Conservation (phyloP, 2,329 filamentous ascomycete genomes). For the Fusarium liriodendri region DNA sequence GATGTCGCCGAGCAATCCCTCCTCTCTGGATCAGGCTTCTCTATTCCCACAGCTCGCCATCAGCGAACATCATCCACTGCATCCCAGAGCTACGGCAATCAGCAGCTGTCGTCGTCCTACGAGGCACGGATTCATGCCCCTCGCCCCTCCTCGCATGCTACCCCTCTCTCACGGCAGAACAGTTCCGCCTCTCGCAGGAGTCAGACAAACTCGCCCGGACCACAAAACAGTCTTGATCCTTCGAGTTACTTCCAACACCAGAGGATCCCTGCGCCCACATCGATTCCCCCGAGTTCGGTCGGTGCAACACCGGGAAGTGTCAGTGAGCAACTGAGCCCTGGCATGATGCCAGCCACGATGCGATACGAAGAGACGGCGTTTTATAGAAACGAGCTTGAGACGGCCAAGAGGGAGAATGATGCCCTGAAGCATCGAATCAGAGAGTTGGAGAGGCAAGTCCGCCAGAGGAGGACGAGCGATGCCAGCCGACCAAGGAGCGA, state of each 20-base stretch:
- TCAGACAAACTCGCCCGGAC: constrained; percentile 61
- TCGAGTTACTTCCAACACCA: constrained; percentile 62
- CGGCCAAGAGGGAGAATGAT: constrained; percentile 73
- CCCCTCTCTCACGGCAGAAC: constrained; percentile 64
- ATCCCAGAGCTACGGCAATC: constrained; percentile 60
- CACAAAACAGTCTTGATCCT: constrained; percentile 56
- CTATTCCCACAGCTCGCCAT: constrained; percentile 66
- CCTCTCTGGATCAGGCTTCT: constrained; percentile 68
- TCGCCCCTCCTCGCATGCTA: constrained; percentile 57
- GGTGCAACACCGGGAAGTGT: constrained; percentile 54
- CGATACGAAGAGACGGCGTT: constrained; percentile 73
- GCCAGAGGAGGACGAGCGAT: constrained; percentile 61
- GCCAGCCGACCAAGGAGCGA: constrained; percentile 60
- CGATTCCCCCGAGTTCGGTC: constrained; percentile 51
- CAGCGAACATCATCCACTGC: constrained; percentile 70
- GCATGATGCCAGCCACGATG: constrained; percentile 65
- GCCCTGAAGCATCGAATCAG: constrained; percentile 68
- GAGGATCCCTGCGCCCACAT: constrained; percentile 51
- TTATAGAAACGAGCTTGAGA: constrained; percentile 70
- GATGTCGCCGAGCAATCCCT: constrained; percentile 64
- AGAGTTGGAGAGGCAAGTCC: constrained; percentile 69
- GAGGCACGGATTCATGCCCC: constrained; percentile 57
- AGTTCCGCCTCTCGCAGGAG: constrained; percentile 66
- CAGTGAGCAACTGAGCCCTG: constrained; percentile 61
- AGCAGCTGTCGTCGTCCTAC: constrained; percentile 50